Evolutionary conservation across 2,329 filamentous ascomycete species (phyloP).

Genomic region (Diaporthe sp.): DNA sequence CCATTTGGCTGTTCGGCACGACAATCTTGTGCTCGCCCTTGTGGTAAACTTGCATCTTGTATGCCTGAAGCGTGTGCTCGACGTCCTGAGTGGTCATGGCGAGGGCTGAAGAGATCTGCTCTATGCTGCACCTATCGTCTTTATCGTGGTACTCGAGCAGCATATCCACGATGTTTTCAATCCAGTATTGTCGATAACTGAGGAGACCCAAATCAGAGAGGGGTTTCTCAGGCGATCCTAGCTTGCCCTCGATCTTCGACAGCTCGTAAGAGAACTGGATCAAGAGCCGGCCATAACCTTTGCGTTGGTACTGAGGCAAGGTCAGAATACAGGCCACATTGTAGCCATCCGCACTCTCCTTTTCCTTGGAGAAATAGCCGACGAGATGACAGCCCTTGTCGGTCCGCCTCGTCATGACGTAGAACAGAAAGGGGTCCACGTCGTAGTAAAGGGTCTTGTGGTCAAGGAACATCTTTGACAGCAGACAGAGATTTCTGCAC

Average conservation of each 20-base stretch:
- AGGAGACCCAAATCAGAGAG: conserved; percentile 93
- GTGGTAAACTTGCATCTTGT: conserved; percentile 96
- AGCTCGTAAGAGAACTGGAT: conserved; percentile 99
- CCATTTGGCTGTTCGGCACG: conserved; percentile 85
- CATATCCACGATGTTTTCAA: conserved; percentile 91
- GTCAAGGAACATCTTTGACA: conserved; percentile 96
- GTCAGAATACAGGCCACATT: conserved; percentile 99
- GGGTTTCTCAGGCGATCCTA: conserved; percentile 96
- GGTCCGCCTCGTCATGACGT: conserved; percentile 93
- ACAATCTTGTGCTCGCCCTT: conserved; percentile 98
- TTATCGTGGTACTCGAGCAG: conserved; percentile 80
- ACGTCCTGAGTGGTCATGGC: conserved; percentile 99
- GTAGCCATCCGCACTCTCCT: conserved; percentile 96
- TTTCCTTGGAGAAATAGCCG: conserved; percentile 99
- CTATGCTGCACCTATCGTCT: conserved; percentile 84
- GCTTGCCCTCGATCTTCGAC: conserved; percentile 93
- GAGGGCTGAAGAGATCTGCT: conserved; percentile 82
- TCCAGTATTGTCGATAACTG: conserved; percentile 98
- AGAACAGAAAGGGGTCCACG: conserved; percentile 98
- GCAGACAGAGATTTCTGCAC: conserved; percentile 94
- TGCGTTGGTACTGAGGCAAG: conserved; percentile 94
- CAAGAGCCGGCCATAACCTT: conserved; percentile 91
- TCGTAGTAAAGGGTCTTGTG: conserved; percentile 99
- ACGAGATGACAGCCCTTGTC: conserved; percentile 94
- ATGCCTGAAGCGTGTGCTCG: conserved; percentile 91